phyloP scores from a whole-genome alignment of 1,139 yeast species.

The Yamadazyma jaroonii region DNA sequence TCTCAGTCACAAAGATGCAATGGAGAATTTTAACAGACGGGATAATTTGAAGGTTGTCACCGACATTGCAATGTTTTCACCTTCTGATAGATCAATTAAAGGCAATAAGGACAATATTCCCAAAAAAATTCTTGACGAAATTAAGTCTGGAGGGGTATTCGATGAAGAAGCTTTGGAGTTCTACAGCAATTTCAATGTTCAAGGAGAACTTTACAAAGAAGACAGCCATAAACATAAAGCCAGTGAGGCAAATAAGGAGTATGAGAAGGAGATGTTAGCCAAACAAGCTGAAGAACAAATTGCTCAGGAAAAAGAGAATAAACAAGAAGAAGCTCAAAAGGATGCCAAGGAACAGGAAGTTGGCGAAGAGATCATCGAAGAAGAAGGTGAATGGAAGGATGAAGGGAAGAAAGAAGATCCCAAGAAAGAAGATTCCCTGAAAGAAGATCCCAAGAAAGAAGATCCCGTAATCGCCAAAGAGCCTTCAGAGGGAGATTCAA shows the following conservation, averaged over 20 bases:
- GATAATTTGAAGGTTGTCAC: conserved; percentile 9
- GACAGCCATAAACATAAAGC: conserved; percentile 15
- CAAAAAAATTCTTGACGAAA: conserved; percentile 24
- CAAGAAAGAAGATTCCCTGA: conserved; percentile 5
- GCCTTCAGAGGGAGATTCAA: conserved; percentile 3
- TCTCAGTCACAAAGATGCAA: conserved; percentile 23
- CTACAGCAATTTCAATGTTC: conserved; percentile 14
- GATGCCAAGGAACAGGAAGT: background rate
- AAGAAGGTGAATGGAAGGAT: conserved; percentile 2
- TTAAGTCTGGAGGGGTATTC: conserved; percentile 24
- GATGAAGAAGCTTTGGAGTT: conserved; percentile 27
- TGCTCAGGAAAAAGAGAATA: conserved; percentile 5
- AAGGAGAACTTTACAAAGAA: conserved; percentile 14
- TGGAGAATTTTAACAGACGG: no score
- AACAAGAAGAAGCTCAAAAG: conserved; percentile 3
- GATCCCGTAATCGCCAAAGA: conserved; percentile 7
- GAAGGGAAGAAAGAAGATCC: background rate
- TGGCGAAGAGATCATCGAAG: conserved; percentile 1
- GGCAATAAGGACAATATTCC: conserved; percentile 36
- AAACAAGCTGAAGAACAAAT: conserved; percentile 16
- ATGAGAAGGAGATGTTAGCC: conserved; percentile 17
- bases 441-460: conserved; percentile 9
- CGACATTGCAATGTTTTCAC: conserved; percentile 38
- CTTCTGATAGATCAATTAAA: conserved; percentile 25
- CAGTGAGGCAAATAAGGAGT: conserved; percentile 19